Conservation (phyloP, 1,139 yeast species). For the Candida dubliniensis region DNA sequence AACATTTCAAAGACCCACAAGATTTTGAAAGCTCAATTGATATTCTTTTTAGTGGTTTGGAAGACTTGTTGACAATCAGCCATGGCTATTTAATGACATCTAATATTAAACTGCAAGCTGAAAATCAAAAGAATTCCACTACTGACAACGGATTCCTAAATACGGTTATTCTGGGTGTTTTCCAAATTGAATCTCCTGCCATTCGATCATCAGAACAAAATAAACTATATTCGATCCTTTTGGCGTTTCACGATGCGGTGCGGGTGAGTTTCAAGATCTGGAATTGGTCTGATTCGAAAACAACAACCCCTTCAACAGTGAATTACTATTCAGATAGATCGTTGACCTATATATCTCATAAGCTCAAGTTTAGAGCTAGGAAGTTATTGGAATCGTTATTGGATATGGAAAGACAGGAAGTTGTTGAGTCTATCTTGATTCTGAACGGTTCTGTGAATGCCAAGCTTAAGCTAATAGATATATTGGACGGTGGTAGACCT, state of each 20-base stretch:
- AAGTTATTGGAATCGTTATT: constrained; percentile 68
- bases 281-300: constrained; percentile 67
- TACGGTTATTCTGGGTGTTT: constrained; percentile 81
- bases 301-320: constrained; percentile 14
- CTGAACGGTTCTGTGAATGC: constrained; percentile 23
- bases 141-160: constrained; percentile 62
- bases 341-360: constrained; percentile 59
- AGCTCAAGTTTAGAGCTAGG: constrained; percentile 71
- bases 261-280: constrained; percentile 61
- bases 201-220: constrained; percentile 55
- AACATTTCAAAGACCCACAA: constrained; percentile 21
- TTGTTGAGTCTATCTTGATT: constrained; percentile 62
- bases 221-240: constrained; percentile 54
- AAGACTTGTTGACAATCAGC: constrained; percentile 59
- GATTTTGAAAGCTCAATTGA: constrained; percentile 50
- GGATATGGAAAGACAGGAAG: constrained; percentile 70
- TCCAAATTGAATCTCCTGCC: constrained; percentile 72
- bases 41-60: constrained; percentile 62
- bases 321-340: constrained; percentile 34
- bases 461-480: constrained; percentile 57
- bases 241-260: constrained; percentile 64
- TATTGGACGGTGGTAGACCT: constrained; percentile 83
- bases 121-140: constrained; percentile 3
- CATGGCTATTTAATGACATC: constrained; percentile 54
- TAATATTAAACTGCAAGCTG: constrained; percentile 20